A percentile compares a stretch with the other conserved stretches of the same genome.
These are phyloP conservation scores for Cyberlindnera mycetangii DNA, from an alignment of 805 yeast species.

Conservation along the genomic window DNA sequence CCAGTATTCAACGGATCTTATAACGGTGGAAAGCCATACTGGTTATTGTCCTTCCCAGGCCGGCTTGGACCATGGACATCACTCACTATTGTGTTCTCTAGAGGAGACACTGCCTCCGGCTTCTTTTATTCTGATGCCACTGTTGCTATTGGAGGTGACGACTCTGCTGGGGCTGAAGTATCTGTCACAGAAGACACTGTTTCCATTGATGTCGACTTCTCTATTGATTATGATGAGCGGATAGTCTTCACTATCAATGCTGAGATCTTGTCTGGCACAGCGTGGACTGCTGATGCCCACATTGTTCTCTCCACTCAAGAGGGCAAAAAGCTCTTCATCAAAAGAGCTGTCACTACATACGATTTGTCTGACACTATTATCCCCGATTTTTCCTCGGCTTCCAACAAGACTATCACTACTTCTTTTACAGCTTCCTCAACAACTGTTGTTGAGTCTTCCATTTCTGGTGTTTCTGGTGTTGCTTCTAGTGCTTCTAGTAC, in stretches of 20 bases:
- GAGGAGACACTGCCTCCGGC: constrained; percentile 4
- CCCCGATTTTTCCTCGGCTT: constrained; percentile 1
- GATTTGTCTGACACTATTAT: constrained; percentile 7
- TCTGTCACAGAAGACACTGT: constrained; percentile 4
- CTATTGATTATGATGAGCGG: constrained; percentile 5
- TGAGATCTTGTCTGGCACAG: constrained; percentile 8
- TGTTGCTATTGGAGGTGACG: constrained; percentile 12
- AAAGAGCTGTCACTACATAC: constrained; percentile 9
- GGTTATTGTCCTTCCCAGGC: constrained; percentile 21
- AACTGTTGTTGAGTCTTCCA: constrained; percentile 6
- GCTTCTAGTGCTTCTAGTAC: constrained; percentile 11
- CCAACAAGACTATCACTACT: not conserved
- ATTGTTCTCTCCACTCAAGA: constrained; percentile 4
- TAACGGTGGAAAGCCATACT: constrained; percentile 14
- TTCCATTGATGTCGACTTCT: constrained; percentile 4
- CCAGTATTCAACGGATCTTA: constrained; percentile 10
- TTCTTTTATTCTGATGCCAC: constrained; percentile 11
- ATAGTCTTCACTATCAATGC: constrained; percentile 8
- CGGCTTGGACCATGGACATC: constrained; percentile 23
- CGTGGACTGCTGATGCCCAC: constrained; percentile 9
- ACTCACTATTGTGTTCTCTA: constrained; percentile 8
- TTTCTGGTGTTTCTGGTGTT: constrained; percentile 8
- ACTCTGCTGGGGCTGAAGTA: not conserved
- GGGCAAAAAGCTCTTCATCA: constrained; percentile 4
- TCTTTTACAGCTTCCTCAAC: not conserved